These are phyloP conservation scores for Hymenoscyphus repandus DNA, from an alignment of 2,329 filamentous ascomycete genomes.

Conservation along the genomic window DNA sequence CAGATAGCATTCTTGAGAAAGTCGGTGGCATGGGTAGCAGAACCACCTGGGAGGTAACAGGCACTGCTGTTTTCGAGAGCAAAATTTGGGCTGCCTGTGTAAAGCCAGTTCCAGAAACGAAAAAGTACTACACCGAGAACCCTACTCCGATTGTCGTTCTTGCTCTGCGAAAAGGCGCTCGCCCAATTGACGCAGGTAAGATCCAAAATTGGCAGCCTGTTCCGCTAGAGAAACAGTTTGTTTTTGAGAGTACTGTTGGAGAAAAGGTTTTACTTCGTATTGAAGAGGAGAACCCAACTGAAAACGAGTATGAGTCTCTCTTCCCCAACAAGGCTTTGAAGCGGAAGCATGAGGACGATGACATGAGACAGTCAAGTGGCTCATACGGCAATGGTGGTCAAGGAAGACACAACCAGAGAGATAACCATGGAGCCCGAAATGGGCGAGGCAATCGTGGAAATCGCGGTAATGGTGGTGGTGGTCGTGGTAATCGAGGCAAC, in stretches of 20 bases:
- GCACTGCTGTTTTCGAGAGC: slow-evolving; percentile 68
- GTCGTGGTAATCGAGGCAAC: slow-evolving; percentile 28
- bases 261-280: slow-evolving; percentile 82
- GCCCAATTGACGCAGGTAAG: slow-evolving; percentile 72
- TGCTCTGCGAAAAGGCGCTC: slow-evolving; percentile 68
- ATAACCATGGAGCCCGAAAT: slow-evolving; percentile 24
- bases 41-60: slow-evolving; percentile 78
- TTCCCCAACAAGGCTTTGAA: slow-evolving; percentile 57
- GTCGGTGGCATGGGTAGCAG: slow-evolving; percentile 83
- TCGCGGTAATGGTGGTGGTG: slow-evolving; percentile 30
- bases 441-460: slow-evolving; percentile 33
- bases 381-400: slow-evolving; percentile 35
- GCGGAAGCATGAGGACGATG: slow-evolving; percentile 53
- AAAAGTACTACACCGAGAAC: slow-evolving; percentile 74
- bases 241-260: slow-evolving; percentile 77
- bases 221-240: slow-evolving; percentile 61
- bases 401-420: slow-evolving; percentile 31
- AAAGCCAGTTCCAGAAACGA: slow-evolving; percentile 61
- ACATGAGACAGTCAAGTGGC: slow-evolving; percentile 24
- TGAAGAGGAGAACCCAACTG: slow-evolving; percentile 61
- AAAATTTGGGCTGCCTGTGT: slow-evolving; percentile 84
- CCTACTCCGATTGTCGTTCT: slow-evolving; percentile 74
- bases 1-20: slow-evolving; percentile 68
- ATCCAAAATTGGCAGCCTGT: slow-evolving; percentile 83
- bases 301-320: slow-evolving; percentile 59